These are phyloP conservation scores for Nakazawaea anatomiae DNA, from an alignment of 805 yeast genomes.

Conservation along the genomic window DNA sequence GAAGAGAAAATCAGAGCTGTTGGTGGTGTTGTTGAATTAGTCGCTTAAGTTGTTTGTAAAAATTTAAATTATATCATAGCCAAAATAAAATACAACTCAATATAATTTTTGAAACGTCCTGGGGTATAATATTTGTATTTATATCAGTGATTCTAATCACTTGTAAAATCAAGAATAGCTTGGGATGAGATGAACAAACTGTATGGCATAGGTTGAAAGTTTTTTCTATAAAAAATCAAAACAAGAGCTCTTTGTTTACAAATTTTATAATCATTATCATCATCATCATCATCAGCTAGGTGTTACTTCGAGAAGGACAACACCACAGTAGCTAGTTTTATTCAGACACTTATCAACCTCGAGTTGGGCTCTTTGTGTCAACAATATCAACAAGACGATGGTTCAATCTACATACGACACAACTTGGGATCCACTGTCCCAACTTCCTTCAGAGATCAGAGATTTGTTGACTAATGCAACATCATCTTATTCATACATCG, in stretches of 20 bases:
- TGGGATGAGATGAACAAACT: too few relatives aligned
- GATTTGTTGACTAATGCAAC: conserved; percentile 21
- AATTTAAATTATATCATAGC: not conserved
- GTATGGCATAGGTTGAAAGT: too few relatives aligned
- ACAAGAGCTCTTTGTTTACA: too few relatives aligned
- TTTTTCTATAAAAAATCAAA: too few relatives aligned
- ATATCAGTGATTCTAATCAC: too few relatives aligned
- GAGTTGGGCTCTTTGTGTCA: not conserved
- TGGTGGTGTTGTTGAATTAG: conserved; percentile 99
- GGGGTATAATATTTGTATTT: too few relatives aligned
- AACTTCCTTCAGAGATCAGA: conserved; percentile 33
- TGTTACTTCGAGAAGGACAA: too few relatives aligned
- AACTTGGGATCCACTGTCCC: conserved; percentile 40
- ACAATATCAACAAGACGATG: conserved; percentile 10
- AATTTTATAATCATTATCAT: too few relatives aligned
- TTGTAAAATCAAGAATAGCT: too few relatives aligned
- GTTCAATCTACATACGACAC: conserved; percentile 12
- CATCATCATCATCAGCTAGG: too few relatives aligned
- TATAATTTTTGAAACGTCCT: not conserved
- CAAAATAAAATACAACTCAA: not conserved
- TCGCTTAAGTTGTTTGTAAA: conserved; percentile 61
- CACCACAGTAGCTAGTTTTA: too few relatives aligned
- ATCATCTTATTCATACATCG: conserved; percentile 21
- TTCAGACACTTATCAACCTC: too few relatives aligned
- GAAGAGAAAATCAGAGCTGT: conserved; percentile 99